Evolutionary conservation across 2,329 filamentous ascomycete genomes (phyloP).

Genomic region (Aureobasidium uvarum): DNA sequence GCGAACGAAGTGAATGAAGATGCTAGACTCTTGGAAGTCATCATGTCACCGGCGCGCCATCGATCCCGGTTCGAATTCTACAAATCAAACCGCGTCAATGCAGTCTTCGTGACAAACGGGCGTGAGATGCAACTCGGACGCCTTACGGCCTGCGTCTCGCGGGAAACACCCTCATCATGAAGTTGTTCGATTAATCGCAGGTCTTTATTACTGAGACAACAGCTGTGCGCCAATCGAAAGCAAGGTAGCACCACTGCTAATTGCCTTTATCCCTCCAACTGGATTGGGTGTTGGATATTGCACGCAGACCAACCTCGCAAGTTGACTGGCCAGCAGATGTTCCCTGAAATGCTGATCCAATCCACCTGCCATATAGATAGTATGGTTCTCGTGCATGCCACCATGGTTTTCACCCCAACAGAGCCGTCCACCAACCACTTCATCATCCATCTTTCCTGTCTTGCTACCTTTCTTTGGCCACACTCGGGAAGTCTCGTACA

Average conservation of each 20-base stretch:
- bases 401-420: constrained; percentile 1
- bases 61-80: not conserved
- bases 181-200: too few species aligned
- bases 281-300: too few species aligned
- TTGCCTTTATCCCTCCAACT: too few species aligned
- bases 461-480: not conserved
- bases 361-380: constrained; percentile 1
- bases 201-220: too few species aligned
- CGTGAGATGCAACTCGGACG: not conserved
- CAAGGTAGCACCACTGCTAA: too few species aligned
- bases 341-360: constrained; percentile 1
- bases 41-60: not conserved
- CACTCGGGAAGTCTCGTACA: not conserved
- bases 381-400: not conserved
- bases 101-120: not conserved
- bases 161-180: too few species aligned
- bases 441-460: not conserved
- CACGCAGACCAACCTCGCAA: not conserved
- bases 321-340: not conserved
- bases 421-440: not conserved
- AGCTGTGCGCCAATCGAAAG: too few species aligned
- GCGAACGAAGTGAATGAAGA: not conserved
- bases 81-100: not conserved
- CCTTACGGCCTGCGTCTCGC: not conserved
- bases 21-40: not conserved